These are phyloP conservation scores for Hirsutella rhossiliensis DNA, from an alignment of 2,329 filamentous ascomycete species.

Conservation along the genomic window DNA sequence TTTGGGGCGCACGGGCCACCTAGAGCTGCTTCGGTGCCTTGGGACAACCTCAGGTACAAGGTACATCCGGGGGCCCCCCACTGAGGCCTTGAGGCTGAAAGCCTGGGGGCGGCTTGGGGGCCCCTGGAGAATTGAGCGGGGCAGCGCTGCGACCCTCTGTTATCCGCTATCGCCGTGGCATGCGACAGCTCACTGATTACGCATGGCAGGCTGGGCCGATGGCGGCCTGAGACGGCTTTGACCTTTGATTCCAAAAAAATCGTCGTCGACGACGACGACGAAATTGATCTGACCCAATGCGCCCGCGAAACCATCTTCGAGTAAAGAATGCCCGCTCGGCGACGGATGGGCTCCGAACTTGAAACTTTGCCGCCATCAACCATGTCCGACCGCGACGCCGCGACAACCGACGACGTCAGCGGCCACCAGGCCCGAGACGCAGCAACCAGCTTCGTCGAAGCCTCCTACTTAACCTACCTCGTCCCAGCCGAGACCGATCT, in stretches of 20 bases:
- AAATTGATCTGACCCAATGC: no score
- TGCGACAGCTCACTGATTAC: background rate
- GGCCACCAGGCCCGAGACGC: slow-evolving; percentile 12
- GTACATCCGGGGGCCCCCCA: no score
- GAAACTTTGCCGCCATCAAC: background rate
- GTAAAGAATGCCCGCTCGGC: no score
- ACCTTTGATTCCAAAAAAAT: no score
- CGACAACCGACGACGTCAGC: slow-evolving; percentile 11
- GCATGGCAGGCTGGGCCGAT: no score
- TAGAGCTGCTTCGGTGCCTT: background rate
- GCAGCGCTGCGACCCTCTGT: background rate
- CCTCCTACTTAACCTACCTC: slow-evolving; percentile 47
- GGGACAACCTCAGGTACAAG: no score
- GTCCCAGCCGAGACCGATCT: slow-evolving; percentile 45
- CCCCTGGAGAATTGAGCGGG: background rate
- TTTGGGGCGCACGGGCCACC: slow-evolving; percentile 12
- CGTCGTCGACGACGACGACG: no score
- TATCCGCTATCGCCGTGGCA: background rate
- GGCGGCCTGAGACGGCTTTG: no score
- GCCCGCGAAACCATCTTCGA: no score
- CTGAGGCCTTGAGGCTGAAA: no score
- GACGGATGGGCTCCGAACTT: no score
- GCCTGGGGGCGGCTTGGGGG: no score
- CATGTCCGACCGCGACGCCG: slow-evolving; percentile 11
- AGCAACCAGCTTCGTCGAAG: slow-evolving; percentile 35